Percentiles rank a stretch among this genome's conserved stretches.
Conservation (phyloP, 2,329 filamentous ascomycete species). For the Aspergillus transmontanensis region DNA sequence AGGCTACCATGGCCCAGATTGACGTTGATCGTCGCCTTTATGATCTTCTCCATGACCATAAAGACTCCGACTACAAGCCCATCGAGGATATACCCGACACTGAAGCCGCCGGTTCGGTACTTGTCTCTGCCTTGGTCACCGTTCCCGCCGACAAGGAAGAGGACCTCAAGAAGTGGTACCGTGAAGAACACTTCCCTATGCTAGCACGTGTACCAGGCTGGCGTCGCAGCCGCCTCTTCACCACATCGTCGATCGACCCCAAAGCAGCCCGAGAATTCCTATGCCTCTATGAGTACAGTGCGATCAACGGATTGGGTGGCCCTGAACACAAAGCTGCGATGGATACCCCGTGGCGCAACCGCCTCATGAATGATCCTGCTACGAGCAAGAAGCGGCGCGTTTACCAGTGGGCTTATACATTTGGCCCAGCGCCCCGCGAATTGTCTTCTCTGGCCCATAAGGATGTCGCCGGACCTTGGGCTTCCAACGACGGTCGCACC, state of each 20-base stretch:
- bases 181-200: constrained; percentile 73
- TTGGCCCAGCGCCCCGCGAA: constrained; percentile 73
- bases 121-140: constrained; percentile 64
- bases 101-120: constrained; percentile 61
- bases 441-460: constrained; percentile 57
- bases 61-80: constrained; percentile 59
- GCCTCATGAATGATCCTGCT: constrained; percentile 63
- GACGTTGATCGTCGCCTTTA: constrained; percentile 72
- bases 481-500: constrained; percentile 58
- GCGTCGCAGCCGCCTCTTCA: constrained; percentile 72
- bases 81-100: constrained; percentile 63
- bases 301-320: constrained; percentile 67
- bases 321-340: constrained; percentile 65
- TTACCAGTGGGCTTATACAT: constrained; percentile 77
- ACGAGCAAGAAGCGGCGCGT: constrained; percentile 59
- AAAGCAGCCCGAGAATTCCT: constrained; percentile 61
- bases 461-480: constrained; percentile 54
- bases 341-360: constrained; percentile 62
- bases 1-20: constrained; percentile 65
- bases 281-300: constrained; percentile 72
- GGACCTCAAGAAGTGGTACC: constrained; percentile 69
- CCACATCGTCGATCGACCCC: constrained; percentile 65
- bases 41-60: constrained; percentile 63
- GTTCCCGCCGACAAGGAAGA: constrained; percentile 59
- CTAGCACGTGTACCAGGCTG: constrained; percentile 76